Base-by-base conservation (phyloP, 148 eudicot genomes). In the Fagopyrum tataricum region DNA sequence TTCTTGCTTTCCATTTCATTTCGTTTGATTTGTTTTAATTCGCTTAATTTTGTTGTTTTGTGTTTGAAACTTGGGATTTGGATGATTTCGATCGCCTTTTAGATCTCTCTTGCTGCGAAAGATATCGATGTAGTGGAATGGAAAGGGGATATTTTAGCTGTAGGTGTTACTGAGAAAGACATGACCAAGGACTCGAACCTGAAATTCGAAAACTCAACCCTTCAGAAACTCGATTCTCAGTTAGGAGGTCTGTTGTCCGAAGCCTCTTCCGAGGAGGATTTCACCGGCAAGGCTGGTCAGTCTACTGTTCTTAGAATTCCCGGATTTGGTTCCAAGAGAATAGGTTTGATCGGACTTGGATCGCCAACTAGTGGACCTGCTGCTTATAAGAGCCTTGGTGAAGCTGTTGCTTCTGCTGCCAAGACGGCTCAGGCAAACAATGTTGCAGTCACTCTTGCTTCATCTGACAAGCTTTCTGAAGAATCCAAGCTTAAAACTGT, bases 61-160 rank as follows among this genome's bases (percentile, higher is more conserved):
- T 51, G 24, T 5, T 53, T 67, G n/a, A 17, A 43, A 43, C 39
- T 26, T 55, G 52, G 61, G 26, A 51, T 47, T 69, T 58, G 62
- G 64, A 58, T 58, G 4, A 58, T 13, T 4, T 14, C 37, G 40
- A 58, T 76, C 10, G 47, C 1, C 4, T 51, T 31, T 4, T 44
- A 91, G 98, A 81, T 95, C 51, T 81, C 89, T 6, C 86, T 95
- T 55, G 82, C 96, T 43, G 93, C 87, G 42, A 95, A 95, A 87
- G 98, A 95, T 64, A 75, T 84, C 13, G 96, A 95, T 71, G 80
- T 85, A 79, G 81, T 82, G 55, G 88, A 91, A 86, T 95, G 98
- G 98, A 95, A 87, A 81, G 98, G 97, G 74, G 97, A 91, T 75
- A 79, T 95, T 67, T 86, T 95, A 12, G 98, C 97, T 0, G 90